These are phyloP conservation scores for Pterocarpus macrocarpus DNA, from an alignment of 306 rosid species.

Conservation along the genomic window DNA sequence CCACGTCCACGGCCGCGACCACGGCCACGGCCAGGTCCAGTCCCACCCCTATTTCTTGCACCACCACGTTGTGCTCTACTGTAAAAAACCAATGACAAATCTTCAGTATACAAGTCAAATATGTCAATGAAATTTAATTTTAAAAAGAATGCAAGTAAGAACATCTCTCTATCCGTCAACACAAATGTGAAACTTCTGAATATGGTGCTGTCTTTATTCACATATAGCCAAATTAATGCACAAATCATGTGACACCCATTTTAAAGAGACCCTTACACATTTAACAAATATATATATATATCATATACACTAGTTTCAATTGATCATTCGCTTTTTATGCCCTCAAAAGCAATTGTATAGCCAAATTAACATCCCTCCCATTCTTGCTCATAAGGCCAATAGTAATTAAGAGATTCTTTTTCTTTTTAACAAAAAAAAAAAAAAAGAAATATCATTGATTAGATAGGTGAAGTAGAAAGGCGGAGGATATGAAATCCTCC, in stretches of 20 bases:
- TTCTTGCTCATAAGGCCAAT: no score
- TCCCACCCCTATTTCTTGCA: constrained; percentile 52
- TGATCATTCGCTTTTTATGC: neutral
- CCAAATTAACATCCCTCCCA: no score
- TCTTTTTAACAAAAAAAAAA: no score
- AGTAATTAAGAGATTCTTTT: no score
- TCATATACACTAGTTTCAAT: neutral
- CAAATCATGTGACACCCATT: neutral
- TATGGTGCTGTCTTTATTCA: neutral
- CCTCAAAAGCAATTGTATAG: no score
- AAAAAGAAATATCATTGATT: no score
- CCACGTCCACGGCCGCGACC: neutral
- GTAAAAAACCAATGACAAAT: neutral
- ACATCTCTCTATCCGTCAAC: neutral
- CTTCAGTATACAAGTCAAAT: neutral
- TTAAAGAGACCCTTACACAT: neutral
- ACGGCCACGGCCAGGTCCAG: constrained; percentile 44
- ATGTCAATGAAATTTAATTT: neutral
- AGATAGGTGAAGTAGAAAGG: no score
- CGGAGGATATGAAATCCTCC: neutral
- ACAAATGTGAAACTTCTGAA: neutral
- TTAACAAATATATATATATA: neutral
- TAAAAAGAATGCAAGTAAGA: no score
- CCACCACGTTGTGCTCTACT: constrained; percentile 72
- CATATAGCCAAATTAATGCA: neutral